Conservation (phyloP, 2,329 filamentous ascomycete species). For the Massarina eburnea region DNA sequence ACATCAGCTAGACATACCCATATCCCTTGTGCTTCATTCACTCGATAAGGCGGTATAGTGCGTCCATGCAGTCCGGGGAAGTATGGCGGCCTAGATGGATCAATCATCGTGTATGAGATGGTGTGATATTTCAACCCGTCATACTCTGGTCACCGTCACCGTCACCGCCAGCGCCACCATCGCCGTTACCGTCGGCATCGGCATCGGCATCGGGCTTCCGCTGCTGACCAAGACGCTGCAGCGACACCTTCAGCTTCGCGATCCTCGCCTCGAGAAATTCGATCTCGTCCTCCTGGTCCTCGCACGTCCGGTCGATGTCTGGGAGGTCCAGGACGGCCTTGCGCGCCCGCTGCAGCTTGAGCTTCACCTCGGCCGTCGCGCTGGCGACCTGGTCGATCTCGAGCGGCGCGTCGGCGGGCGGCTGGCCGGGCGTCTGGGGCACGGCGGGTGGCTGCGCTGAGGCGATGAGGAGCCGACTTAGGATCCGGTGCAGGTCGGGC, state of each 20-base stretch:
- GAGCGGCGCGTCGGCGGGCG: constrained; percentile 44
- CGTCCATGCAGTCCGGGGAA: constrained; percentile 34
- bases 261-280: constrained; percentile 65
- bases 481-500: constrained; percentile 76
- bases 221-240: constrained; percentile 36
- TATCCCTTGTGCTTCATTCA: background rate
- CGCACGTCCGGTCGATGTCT: constrained; percentile 67
- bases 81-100: constrained; percentile 24
- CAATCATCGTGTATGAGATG: constrained; percentile 24
- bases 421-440: constrained; percentile 26
- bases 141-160: constrained; percentile 38
- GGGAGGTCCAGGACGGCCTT: constrained; percentile 66
- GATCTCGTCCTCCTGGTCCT: constrained; percentile 74
- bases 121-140: constrained; percentile 33
- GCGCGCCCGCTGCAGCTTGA: constrained; percentile 79
- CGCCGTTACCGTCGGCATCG: constrained; percentile 21
- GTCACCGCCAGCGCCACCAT: constrained; percentile 7
- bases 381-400: constrained; percentile 76
- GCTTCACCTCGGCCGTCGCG: constrained; percentile 76
- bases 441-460: constrained; percentile 39
- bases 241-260: constrained; percentile 55
- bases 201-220: constrained; percentile 18
- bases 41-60: constrained; percentile 14
- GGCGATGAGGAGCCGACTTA: constrained; percentile 68
- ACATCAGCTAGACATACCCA: no score